These are phyloP conservation scores for Microsporum canis DNA, from an alignment of 2,329 filamentous ascomycete genomes.

Conservation along the genomic window DNA sequence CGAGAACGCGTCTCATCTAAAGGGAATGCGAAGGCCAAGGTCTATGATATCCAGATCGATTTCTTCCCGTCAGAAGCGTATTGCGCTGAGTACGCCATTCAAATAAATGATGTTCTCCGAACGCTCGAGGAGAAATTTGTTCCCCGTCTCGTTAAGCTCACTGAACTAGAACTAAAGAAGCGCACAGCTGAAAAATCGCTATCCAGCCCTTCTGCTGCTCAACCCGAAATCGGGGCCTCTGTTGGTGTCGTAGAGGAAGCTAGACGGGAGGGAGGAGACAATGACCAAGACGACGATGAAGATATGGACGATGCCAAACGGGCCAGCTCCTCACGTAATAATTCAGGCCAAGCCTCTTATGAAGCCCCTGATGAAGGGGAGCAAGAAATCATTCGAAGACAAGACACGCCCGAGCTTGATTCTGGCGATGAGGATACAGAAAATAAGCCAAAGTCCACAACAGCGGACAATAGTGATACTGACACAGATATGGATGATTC, in stretches of 20 bases:
- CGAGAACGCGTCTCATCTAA: constrained; percentile 64
- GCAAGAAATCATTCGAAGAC: constrained; percentile 58
- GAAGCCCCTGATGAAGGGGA: constrained; percentile 90
- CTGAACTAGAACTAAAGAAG: constrained; percentile 69
- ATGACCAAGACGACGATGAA: constrained; percentile 60
- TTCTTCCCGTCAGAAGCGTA: constrained; percentile 84
- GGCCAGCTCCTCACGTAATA: constrained; percentile 54
- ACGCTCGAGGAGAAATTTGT: constrained; percentile 75
- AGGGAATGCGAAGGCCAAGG: constrained; percentile 61
- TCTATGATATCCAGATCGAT: constrained; percentile 68
- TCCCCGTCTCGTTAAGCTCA: constrained; percentile 56
- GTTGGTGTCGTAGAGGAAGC: constrained; percentile 45
- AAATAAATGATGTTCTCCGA: constrained; percentile 60
- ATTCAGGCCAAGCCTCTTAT: constrained; percentile 73
- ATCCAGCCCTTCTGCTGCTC: constrained; percentile 51
- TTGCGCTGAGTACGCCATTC: constrained; percentile 71
- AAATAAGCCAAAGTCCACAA: not conserved
- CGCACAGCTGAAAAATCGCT: constrained; percentile 51
- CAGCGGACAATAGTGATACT: constrained; percentile 20
- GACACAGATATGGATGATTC: constrained; percentile 28
- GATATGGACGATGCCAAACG: constrained; percentile 62
- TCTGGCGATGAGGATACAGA: constrained; percentile 42
- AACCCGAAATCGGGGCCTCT: constrained; percentile 63
- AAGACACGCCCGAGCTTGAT: constrained; percentile 48
- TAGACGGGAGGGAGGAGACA: constrained; percentile 40